Evolutionary conservation across 495 filamentous ascomycete genomes (phyloP), one percentile per base, ranked within the genome.

Genomic region (Neurospora sp.): DNA sequence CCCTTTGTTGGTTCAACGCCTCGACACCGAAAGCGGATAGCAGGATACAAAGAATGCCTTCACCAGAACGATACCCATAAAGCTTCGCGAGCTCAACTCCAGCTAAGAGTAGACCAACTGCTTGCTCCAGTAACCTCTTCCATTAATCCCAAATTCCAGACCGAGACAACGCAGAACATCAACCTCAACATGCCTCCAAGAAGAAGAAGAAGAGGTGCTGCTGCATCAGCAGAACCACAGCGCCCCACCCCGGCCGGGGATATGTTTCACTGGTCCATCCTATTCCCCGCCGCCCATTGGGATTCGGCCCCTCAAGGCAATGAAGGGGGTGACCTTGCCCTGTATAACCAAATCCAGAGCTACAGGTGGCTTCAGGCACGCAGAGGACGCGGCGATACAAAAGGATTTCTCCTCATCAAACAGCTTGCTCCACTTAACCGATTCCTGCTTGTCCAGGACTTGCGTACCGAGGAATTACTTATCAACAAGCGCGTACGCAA

Each of bases 401-500:
- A 18, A 0, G 74, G 74, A 10, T 75, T 75, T 40, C 59, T 73
- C 3, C 61, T 73, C n/a, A 70, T 73, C 46, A 35, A 68, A 27
- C 68, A 71, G 40, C 39, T 73, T 20, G 8, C 39, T 12, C 27
- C 31, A 0, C 22, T 35, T 9, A 6, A 42, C 7, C 68, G 46
- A n/a, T 46, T 14, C 39, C 46, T 75, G 40, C 69, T 75, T 1
- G 8, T 75, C 40, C 31, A 73, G 5, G 69, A 44, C 41, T 35
- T 68, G 31, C 35, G 41, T 41, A 46, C 53, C 4, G 53, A 35
- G 4, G 27, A 69, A 39, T 41, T 73, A 5, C 5, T 70, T 37
- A 71, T 75, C 7, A 71, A 68, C 48, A 75, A 75, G 69, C 59
- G 72, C 40, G 53, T 35, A 16, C 53, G 53, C 53, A 66, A 66